A percentile compares a stretch with the other conserved stretches of the same genome.
These are phyloP conservation scores for Sungouiella blattae DNA, from an alignment of 805 yeast species.

Conservation along the genomic window DNA sequence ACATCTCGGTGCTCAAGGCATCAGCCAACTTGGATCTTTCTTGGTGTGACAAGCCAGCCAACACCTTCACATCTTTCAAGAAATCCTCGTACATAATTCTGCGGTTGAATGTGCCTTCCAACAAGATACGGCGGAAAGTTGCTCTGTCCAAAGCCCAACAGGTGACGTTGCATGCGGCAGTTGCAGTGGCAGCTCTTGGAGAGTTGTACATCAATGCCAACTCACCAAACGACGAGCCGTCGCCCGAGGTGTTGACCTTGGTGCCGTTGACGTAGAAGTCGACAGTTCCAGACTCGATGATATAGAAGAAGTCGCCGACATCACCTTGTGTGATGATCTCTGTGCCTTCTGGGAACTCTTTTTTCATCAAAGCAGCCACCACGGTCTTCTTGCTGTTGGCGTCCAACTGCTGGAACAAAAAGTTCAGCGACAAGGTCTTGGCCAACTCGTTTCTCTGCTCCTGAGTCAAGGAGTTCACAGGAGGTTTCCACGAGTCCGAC, in stretches of 20 bases:
- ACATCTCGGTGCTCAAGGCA: conserved; percentile 78
- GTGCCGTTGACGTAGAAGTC: conserved; percentile 71
- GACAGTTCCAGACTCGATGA: conserved; percentile 80
- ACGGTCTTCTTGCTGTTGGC: conserved; percentile 72
- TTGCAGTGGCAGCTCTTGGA: conserved; percentile 95
- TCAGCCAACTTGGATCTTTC: conserved; percentile 93
- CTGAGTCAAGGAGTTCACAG: conserved; percentile 57
- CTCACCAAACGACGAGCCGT: conserved; percentile 94
- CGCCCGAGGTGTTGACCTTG: conserved; percentile 70
- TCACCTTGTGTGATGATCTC: conserved; percentile 87
- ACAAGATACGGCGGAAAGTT: conserved; percentile 85
- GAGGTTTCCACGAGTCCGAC: conserved; percentile 69
- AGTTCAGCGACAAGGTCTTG: conserved; percentile 71
- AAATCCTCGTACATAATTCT: conserved; percentile 88
- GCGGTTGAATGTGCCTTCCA: conserved; percentile 88
- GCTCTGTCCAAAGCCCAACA: conserved; percentile 90
- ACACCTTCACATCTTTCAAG: conserved; percentile 79
- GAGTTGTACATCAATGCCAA: conserved; percentile 96
- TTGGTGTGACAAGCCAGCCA: conserved; percentile 66
- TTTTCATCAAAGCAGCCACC: conserved; percentile 79
- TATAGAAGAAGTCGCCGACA: conserved; percentile 89
- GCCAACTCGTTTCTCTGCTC: conserved; percentile 69
- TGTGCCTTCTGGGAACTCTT: conserved; percentile 52
- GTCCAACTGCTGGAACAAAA: conserved; percentile 81
- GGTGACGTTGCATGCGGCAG: conserved; percentile 60